Evolutionary conservation across 139 green algal species (phyloP).

Genomic region (Mychonastes homosphaera): DNA sequence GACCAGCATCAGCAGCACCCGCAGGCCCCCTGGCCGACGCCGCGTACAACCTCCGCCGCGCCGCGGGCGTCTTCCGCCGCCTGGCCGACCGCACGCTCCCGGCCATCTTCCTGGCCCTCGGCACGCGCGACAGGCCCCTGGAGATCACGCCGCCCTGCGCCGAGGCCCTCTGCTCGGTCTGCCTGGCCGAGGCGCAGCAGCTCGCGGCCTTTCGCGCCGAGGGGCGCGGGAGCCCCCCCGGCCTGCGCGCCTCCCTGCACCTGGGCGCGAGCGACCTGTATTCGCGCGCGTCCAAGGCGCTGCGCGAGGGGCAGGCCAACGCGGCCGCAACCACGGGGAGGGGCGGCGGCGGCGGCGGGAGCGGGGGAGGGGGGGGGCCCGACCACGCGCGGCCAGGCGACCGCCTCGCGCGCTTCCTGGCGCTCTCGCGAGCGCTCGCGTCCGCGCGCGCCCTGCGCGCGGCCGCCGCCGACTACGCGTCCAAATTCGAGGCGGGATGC

Average conservation of each 20-base stretch:
- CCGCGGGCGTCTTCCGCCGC: neutral
- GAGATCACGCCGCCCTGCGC: neutral
- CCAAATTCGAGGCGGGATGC: neutral
- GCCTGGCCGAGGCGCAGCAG: constrained; percentile 6
- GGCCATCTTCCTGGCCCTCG: neutral
- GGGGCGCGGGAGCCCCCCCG: constrained; percentile 2
- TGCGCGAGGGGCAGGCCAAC: constrained; percentile 2
- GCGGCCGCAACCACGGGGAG: neutral
- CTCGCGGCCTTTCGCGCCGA: constrained; percentile 10
- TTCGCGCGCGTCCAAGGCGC: constrained; percentile 7
- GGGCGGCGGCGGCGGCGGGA: neutral
- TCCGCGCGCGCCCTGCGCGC: too few relatives aligned
- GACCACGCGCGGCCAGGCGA: too few relatives aligned
- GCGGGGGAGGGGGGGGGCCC: too few relatives aligned
- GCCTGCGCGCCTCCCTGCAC: constrained; percentile 6
- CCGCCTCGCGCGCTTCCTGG: too few relatives aligned
- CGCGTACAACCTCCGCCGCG: neutral
- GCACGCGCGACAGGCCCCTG: neutral
- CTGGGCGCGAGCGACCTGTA: constrained; percentile 11
- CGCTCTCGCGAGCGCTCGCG: too few relatives aligned
- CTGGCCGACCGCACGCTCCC: neutral
- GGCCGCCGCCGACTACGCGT: neutral
- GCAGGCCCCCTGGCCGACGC: neutral
- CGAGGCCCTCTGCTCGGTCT: neutral
- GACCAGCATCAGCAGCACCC: neutral